Evolutionary conservation across 495 filamentous ascomycete species (phyloP).

Genomic region (Penicillium macrosclerotiorum): DNA sequence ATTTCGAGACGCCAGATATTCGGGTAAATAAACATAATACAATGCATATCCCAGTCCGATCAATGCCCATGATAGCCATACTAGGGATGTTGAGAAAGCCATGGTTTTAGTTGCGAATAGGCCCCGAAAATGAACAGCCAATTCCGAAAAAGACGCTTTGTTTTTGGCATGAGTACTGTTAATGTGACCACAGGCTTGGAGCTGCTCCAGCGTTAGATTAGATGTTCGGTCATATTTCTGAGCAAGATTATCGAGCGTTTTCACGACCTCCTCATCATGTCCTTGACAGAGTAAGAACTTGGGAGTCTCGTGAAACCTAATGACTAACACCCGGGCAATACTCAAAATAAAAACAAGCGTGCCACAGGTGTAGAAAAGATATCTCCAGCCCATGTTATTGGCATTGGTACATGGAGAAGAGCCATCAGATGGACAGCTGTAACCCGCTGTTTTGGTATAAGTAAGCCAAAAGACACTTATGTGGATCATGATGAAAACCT

Average conservation of each 20-base stretch:
- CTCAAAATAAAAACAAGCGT: conserved; percentile 15
- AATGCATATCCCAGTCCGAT: conserved; percentile 37
- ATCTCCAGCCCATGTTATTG: conserved; percentile 23
- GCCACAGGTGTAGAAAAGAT: conserved; percentile 16
- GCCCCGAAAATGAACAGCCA: conserved; percentile 10
- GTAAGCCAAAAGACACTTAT: neutral
- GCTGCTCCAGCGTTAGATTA: conserved; percentile 13
- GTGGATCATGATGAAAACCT: neutral
- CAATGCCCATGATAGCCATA: conserved; percentile 38
- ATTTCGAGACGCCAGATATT: conserved; percentile 35
- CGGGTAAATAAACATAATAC: conserved; percentile 35
- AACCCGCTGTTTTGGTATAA: conserved; percentile 7
- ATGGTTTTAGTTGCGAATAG: conserved; percentile 14
- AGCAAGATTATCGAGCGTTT: conserved; percentile 12
- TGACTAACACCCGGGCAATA: conserved; percentile 16
- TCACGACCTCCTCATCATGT: conserved; percentile 12
- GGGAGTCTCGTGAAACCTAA: conserved; percentile 19
- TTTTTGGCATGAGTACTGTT: conserved; percentile 5
- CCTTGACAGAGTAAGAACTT: conserved; percentile 21
- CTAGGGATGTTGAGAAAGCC: conserved; percentile 27
- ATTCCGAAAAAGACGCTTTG: conserved; percentile 14
- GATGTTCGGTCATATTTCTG: conserved; percentile 12
- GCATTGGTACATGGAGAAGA: conserved; percentile 14
- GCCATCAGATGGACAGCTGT: conserved; percentile 14
- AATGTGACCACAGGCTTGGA: conserved; percentile 14